Evolutionary conservation across 2,329 filamentous ascomycete genomes (phyloP).

Genomic region (Aspergillus puulaauensis): DNA sequence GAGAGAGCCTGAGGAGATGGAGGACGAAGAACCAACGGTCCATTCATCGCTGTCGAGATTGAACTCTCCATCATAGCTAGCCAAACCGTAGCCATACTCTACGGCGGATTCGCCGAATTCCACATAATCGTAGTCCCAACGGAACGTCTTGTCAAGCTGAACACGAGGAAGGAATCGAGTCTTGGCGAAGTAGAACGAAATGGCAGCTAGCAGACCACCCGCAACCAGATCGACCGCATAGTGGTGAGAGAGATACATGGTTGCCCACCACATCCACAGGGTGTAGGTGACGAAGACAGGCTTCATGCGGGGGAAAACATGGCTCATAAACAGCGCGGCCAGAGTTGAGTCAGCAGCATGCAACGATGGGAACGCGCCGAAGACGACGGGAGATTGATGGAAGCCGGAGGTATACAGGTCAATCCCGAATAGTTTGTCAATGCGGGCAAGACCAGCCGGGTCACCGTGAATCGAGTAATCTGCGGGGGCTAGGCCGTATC

Average conservation of each 20-base stretch:
- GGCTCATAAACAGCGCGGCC: constrained; percentile 88
- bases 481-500: constrained; percentile 84
- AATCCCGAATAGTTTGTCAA: constrained; percentile 85
- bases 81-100: constrained; percentile 55
- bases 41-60: constrained; percentile 78
- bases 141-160: constrained; percentile 79
- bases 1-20: constrained; percentile 64
- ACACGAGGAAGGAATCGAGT: constrained; percentile 77
- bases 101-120: constrained; percentile 69
- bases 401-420: constrained; percentile 94
- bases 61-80: constrained; percentile 56
- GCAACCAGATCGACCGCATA: constrained; percentile 92
- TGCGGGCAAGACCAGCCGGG: constrained; percentile 81
- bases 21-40: constrained; percentile 82
- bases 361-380: constrained; percentile 90
- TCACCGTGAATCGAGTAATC: constrained; percentile 90
- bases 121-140: constrained; percentile 95
- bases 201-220: constrained; percentile 73
- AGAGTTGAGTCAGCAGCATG: constrained; percentile 88
- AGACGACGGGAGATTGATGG: constrained; percentile 84
- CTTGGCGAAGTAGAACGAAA: constrained; percentile 80
- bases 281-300: constrained; percentile 80
- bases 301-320: constrained; percentile 81
- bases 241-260: constrained; percentile 97
- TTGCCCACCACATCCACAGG: constrained; percentile 96